Percentiles rank a stretch among this genome's conserved stretches.
Conservation (phyloP, 768 basidiomycete genomes). For the Neoboletus magnificus region DNA sequence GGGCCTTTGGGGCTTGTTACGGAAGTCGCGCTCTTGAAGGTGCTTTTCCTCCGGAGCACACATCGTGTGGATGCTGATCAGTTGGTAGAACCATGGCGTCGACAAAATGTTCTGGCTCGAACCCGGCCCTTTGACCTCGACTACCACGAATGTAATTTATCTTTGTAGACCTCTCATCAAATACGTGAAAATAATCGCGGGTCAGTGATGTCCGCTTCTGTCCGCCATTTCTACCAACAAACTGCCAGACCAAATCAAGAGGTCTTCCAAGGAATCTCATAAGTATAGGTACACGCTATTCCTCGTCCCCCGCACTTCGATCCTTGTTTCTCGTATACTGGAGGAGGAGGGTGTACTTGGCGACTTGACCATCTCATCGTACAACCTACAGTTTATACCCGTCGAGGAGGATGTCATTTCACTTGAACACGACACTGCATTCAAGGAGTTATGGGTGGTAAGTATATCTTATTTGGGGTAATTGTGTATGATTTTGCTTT, state of each 20-base stretch:
- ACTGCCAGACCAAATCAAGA: conserved; percentile 83
- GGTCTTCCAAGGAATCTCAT: conserved; percentile 64
- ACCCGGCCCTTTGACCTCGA: conserved; percentile 74
- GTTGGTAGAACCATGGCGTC: conserved; percentile 89
- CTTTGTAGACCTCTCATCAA: conserved; percentile 85
- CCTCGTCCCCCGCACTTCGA: conserved; percentile 84
- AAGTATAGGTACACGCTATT: conserved; percentile 85
- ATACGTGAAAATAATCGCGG: conserved; percentile 86
- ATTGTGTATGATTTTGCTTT: not conserved
- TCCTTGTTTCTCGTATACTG: conserved; percentile 78
- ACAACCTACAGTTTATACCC: conserved; percentile 92
- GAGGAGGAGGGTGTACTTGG: conserved; percentile 98
- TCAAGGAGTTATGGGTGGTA: conserved; percentile 91
- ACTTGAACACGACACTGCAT: conserved; percentile 79
- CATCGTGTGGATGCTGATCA: conserved; percentile 6
- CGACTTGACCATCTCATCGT: conserved; percentile 83
- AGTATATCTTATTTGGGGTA: conserved; percentile 27
- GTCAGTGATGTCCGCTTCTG: conserved; percentile 41
- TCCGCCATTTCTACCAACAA: conserved; percentile 20
- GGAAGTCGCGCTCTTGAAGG: conserved; percentile 91
- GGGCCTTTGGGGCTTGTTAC: conserved; percentile 95
- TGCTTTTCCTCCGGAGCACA: conserved; percentile 27
- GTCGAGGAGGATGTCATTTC: conserved; percentile 91
- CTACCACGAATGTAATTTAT: conserved; percentile 89
- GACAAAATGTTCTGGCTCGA: conserved; percentile 99